Conservation (phyloP, 164 flowering plant genomes). For the Taxillus chinensis region DNA sequence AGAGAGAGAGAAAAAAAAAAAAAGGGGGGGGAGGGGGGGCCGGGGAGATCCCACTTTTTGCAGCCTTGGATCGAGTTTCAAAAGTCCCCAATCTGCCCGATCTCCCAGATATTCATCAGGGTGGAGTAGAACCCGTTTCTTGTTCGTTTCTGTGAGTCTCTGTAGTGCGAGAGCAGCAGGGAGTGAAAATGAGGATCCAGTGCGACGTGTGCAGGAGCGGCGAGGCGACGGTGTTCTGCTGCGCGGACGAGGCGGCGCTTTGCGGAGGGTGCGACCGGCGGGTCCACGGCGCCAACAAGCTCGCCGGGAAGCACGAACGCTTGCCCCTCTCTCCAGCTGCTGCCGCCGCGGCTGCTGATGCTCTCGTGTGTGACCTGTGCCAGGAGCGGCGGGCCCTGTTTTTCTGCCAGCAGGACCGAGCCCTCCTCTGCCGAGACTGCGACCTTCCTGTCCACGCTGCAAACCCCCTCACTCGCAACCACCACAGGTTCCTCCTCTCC, state of each 20-base stretch:
- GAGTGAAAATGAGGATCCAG: slow-evolving; percentile 47
- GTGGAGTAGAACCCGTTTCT: too few species aligned
- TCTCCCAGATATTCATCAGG: too few species aligned
- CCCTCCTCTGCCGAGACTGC: slow-evolving; percentile 82
- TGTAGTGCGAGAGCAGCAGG: too few species aligned
- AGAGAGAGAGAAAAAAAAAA: too few species aligned
- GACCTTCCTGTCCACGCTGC: slow-evolving; percentile 69
- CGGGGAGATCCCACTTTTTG: too few species aligned
- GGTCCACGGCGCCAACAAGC: slow-evolving; percentile 71
- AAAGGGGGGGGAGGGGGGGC: too few species aligned
- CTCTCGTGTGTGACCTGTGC: slow-evolving; percentile 57
- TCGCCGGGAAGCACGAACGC: slow-evolving; percentile 60
- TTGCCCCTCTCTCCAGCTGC: slow-evolving; percentile 41
- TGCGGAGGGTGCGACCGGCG: slow-evolving; percentile 55
- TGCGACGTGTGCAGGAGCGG: slow-evolving; percentile 51
- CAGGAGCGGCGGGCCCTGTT: slow-evolving; percentile 56
- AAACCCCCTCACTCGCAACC: slow-evolving; percentile 61
- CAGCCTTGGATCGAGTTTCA: too few species aligned
- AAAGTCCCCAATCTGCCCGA: too few species aligned
- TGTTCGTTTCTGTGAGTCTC: too few species aligned
- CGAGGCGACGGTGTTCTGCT: slow-evolving; percentile 50
- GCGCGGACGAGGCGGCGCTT: slow-evolving; percentile 69
- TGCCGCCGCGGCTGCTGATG: slow-evolving; percentile 20
- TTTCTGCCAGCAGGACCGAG: slow-evolving; percentile 85
- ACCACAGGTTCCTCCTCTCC: slow-evolving; percentile 71